A percentile compares a stretch with the other conserved stretches of the same genome.
phyloP scores from a whole-genome alignment of 31 red algal species.

The Endocladia muricata region DNA sequence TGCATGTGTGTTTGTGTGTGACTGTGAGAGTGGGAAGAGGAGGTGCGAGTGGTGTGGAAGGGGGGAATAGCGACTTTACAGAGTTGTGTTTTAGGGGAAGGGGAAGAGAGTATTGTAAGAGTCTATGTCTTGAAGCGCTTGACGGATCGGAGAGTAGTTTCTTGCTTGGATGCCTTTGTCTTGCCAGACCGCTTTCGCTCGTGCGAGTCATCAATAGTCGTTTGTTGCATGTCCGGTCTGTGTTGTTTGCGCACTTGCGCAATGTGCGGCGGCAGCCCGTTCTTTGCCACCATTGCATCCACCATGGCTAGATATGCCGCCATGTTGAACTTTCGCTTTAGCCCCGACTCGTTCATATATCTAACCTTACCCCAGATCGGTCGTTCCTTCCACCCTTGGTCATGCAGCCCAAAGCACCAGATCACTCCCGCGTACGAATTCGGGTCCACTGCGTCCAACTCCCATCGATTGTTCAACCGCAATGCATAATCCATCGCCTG shows the following conservation, averaged over 20 bases:
- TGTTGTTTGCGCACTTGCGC: slow-evolving; percentile 22
- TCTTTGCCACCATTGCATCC: slow-evolving; percentile 25
- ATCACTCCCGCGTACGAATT: slow-evolving; percentile 90
- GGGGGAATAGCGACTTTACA: background rate
- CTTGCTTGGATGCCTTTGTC: background rate
- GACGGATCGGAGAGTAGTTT: background rate
- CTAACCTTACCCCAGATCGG: slow-evolving; percentile 90
- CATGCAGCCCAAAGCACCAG: slow-evolving; percentile 93
- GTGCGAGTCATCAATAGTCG: slow-evolving; percentile 23
- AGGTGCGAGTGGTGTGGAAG: slow-evolving; percentile 52
- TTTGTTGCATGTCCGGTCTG: background rate
- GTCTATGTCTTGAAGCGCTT: background rate
- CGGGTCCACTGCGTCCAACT: slow-evolving; percentile 90
- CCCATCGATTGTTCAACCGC: slow-evolving; percentile 87
- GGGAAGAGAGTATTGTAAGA: background rate
- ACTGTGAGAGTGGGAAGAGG: slow-evolving; percentile 33
- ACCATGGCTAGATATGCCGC: slow-evolving; percentile 47
- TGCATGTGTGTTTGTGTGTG: slow-evolving; percentile 23
- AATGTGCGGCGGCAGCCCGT: slow-evolving; percentile 50
- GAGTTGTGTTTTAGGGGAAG: background rate
- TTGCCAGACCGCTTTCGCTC: slow-evolving; percentile 20
- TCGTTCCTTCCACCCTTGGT: slow-evolving; percentile 86
- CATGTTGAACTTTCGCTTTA: slow-evolving; percentile 94
- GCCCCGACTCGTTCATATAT: slow-evolving; percentile 83
- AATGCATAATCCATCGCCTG: slow-evolving; percentile 67